phyloP scores from a whole-genome alignment of 768 basidiomycete species.

The Suillus weaverae region DNA sequence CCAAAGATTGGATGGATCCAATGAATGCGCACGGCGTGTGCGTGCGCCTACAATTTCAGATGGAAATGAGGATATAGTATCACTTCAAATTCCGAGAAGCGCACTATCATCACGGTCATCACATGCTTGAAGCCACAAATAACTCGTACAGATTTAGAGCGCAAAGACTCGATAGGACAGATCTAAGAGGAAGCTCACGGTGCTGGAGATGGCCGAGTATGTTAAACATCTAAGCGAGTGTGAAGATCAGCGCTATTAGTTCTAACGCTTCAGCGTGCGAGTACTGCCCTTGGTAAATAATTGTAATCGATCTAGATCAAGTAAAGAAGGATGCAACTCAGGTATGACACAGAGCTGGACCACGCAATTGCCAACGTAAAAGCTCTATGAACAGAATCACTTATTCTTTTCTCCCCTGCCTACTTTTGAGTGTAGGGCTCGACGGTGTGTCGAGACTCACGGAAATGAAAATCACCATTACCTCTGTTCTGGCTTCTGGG shows the following conservation, averaged over 20 bases:
- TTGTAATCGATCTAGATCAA: background rate
- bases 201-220: constrained; percentile 4
- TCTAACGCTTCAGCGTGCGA: background rate
- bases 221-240: background rate
- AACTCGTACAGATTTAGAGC: background rate
- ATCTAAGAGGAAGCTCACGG: background rate
- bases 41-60: too few species aligned
- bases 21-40: background rate
- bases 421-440: background rate
- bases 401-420: background rate
- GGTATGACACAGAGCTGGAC: background rate
- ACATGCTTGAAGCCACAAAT: background rate
- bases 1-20: background rate
- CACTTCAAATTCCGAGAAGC: background rate
- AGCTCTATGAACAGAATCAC: background rate
- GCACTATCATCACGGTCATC: background rate
- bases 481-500: background rate
- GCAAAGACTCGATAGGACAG: background rate
- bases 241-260: background rate
- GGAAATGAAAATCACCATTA: background rate
- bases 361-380: background rate
- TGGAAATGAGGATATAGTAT: background rate
- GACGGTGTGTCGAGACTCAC: background rate
- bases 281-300: background rate
- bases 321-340: background rate